Evolutionary conservation across 495 filamentous ascomycete species (phyloP).

Genomic region (Bacidia rubella): DNA sequence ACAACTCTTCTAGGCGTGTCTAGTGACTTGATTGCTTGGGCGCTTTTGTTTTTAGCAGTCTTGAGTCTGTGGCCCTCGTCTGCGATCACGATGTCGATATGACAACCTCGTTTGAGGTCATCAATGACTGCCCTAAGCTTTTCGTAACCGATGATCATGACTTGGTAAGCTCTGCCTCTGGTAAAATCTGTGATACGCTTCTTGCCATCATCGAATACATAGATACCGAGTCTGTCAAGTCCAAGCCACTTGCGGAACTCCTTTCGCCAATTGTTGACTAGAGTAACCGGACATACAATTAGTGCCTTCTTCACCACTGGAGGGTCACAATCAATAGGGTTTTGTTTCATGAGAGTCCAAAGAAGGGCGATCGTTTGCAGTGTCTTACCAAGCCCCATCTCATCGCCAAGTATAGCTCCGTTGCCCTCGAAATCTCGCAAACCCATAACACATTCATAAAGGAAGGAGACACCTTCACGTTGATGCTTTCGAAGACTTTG

Average conservation of each 20-base stretch:
- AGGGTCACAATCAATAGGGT: constrained; percentile 43
- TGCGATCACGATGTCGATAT: constrained; percentile 66
- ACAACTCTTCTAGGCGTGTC: constrained; percentile 60
- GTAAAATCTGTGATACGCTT: constrained; percentile 63
- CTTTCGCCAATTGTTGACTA: constrained; percentile 70
- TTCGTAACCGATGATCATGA: constrained; percentile 80
- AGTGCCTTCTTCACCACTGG: constrained; percentile 65
- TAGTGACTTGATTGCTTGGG: constrained; percentile 57
- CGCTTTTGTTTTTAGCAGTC: constrained; percentile 69
- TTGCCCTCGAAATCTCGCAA: constrained; percentile 56
- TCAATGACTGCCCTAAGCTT: constrained; percentile 57
- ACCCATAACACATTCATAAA: constrained; percentile 81
- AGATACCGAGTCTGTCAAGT: constrained; percentile 62
- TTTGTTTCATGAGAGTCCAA: constrained; percentile 75
- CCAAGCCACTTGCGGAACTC: constrained; percentile 76
- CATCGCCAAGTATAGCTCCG: constrained; percentile 68
- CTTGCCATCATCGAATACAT: constrained; percentile 54
- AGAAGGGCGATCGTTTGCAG: constrained; percentile 65
- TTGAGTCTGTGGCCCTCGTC: constrained; percentile 76
- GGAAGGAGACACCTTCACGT: constrained; percentile 60
- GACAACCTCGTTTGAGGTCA: constrained; percentile 47
- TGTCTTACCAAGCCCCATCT: constrained; percentile 76
- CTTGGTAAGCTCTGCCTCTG: constrained; percentile 54
- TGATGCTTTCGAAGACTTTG: constrained; percentile 61
- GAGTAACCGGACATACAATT: constrained; percentile 68